Evolutionary conservation across 2,329 filamentous ascomycete genomes (phyloP).

Genomic region (Diaporthe sp.): DNA sequence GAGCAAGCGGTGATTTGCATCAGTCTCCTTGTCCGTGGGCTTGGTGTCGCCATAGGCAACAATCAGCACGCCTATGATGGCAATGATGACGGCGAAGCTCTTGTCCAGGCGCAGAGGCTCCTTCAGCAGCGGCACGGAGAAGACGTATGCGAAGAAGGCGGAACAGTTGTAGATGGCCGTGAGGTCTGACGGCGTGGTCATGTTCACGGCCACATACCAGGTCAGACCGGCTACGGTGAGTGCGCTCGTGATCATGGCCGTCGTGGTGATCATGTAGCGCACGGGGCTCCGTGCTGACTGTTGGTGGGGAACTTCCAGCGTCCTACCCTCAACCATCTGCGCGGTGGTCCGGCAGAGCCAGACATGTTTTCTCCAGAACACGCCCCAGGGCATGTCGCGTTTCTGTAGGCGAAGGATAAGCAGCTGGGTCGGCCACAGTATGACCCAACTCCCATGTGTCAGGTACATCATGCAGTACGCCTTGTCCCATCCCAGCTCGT

Average conservation of each 20-base stretch:
- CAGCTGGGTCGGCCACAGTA: slow-evolving; percentile 90
- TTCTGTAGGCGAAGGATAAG: slow-evolving; percentile 83
- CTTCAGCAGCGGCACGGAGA: slow-evolving; percentile 88
- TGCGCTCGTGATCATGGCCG: slow-evolving; percentile 83
- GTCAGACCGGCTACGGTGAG: slow-evolving; percentile 91
- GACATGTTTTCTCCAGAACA: slow-evolving; percentile 80
- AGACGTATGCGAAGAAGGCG: slow-evolving; percentile 98
- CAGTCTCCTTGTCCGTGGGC: slow-evolving; percentile 40
- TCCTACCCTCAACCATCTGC: slow-evolving; percentile 87
- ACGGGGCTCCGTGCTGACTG: slow-evolving; percentile 53
- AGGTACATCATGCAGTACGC: slow-evolving; percentile 99
- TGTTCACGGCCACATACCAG: slow-evolving; percentile 95
- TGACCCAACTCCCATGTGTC: slow-evolving; percentile 92
- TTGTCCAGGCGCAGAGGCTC: slow-evolving; percentile 89
- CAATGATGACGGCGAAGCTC: slow-evolving; percentile 84
- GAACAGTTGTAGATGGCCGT: slow-evolving; percentile 99
- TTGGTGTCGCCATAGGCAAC: slow-evolving; percentile 89
- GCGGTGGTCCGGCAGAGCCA: slow-evolving; percentile 63
- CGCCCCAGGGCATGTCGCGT: slow-evolving; percentile 79
- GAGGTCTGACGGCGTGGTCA: slow-evolving; percentile 92
- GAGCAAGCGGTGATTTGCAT: slow-evolving; percentile 74
- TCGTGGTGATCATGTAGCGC: slow-evolving; percentile 82
- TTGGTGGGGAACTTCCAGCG: slow-evolving; percentile 71
- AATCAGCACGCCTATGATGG: slow-evolving; percentile 90
- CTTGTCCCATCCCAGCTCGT: slow-evolving; percentile 93